phyloP scores from a whole-genome alignment of 495 filamentous ascomycete genomes.

The Niebla homalea region DNA sequence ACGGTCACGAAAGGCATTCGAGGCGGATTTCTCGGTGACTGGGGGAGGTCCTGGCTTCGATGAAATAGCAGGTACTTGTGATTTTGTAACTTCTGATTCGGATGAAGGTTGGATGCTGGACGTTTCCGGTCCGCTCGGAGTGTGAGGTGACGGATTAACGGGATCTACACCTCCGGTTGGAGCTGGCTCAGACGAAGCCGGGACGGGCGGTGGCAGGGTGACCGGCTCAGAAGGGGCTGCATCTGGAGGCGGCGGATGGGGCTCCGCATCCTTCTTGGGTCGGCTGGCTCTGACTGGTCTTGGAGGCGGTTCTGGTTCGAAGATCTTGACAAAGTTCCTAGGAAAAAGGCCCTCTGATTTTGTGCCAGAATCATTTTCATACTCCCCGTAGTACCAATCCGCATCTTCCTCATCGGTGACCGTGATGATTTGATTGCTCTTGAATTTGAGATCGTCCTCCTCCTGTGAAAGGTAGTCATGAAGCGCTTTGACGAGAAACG shows the following conservation, averaged over 20 bases:
- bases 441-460: constrained; percentile 87
- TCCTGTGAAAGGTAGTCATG: constrained; percentile 86
- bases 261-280: constrained; percentile 54
- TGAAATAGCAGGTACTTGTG: constrained; percentile 15
- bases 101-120: not conserved
- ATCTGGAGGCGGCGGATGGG: constrained; percentile 8
- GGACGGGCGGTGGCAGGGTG: not conserved
- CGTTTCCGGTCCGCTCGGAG: not conserved
- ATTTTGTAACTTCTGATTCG: constrained; percentile 2
- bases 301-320: constrained; percentile 80
- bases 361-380: constrained; percentile 55
- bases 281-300: constrained; percentile 59
- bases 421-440: constrained; percentile 75
- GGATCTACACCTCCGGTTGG: not conserved
- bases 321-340: constrained; percentile 91
- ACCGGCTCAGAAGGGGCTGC: not conserved
- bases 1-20: constrained; percentile 77
- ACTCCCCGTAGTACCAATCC: constrained; percentile 93
- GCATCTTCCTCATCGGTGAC: constrained; percentile 84
- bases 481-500: constrained; percentile 89
- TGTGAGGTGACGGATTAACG: not conserved
- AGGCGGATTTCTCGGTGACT: constrained; percentile 62
- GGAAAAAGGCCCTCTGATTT: constrained; percentile 89
- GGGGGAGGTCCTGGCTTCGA: constrained; percentile 37
- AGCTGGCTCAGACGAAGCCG: not conserved